These are phyloP conservation scores for Didymella segeticola DNA, from an alignment of 2,329 filamentous ascomycete genomes.

Conservation along the genomic window DNA sequence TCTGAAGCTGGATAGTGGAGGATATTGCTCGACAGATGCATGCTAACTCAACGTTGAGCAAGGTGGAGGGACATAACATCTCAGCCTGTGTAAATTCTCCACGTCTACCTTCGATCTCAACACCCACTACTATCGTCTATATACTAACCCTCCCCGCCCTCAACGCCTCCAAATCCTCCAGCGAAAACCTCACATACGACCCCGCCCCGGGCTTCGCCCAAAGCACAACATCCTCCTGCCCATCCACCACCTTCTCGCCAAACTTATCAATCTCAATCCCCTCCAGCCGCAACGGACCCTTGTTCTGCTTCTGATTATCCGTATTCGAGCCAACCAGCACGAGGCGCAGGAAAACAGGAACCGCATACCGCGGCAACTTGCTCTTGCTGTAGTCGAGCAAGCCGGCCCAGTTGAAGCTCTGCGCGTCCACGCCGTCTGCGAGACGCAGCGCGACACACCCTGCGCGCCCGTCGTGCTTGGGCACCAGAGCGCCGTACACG, in stretches of 20 bases:
- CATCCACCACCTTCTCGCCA: slow-evolving; percentile 34
- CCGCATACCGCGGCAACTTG: slow-evolving; percentile 71
- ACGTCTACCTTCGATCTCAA: too few species aligned
- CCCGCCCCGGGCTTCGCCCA: slow-evolving; percentile 36
- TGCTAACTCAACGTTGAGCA: too few species aligned
- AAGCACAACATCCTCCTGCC: slow-evolving; percentile 33
- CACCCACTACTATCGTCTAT: slow-evolving; percentile 2
- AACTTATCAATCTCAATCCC: slow-evolving; percentile 63
- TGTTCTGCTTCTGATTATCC: slow-evolving; percentile 82
- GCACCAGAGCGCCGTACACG: slow-evolving; percentile 55
- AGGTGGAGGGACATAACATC: too few species aligned
- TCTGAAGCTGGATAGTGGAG: too few species aligned
- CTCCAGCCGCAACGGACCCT: slow-evolving; percentile 70
- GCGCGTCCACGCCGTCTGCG: slow-evolving; percentile 46
- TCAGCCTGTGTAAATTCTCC: too few species aligned
- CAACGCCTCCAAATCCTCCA: slow-evolving; percentile 26
- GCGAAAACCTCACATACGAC: slow-evolving; percentile 33
- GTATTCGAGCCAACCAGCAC: slow-evolving; percentile 64
- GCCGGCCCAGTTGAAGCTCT: slow-evolving; percentile 35
- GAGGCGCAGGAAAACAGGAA: slow-evolving; percentile 73
- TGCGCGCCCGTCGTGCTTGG: slow-evolving; percentile 59
- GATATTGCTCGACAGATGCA: too few species aligned
- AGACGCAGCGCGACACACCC: slow-evolving; percentile 63
- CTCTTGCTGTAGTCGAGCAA: slow-evolving; percentile 30
- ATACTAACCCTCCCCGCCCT: slow-evolving; percentile 25